Conservation (phyloP, 148 eudicot genomes). For the Beta vulgaris region DNA sequence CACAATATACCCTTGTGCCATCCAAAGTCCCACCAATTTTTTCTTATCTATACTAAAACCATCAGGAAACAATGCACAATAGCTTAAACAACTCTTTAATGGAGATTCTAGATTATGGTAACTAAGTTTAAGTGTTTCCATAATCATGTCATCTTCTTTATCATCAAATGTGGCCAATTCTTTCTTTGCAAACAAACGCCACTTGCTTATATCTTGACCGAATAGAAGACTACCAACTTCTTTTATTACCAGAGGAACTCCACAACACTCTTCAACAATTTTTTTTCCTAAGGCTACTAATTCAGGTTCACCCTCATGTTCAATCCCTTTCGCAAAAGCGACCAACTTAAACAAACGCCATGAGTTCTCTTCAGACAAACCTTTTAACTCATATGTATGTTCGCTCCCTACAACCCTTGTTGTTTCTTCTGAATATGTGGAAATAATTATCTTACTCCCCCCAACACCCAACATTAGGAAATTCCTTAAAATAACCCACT, state of each 20-base stretch:
- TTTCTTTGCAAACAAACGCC: neutral
- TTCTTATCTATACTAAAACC: neutral
- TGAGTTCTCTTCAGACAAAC: neutral
- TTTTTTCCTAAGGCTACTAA: too few relatives aligned
- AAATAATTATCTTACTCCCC: neutral
- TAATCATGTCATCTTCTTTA: neutral
- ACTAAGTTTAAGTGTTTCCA: neutral
- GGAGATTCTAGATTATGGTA: neutral
- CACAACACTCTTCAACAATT: neutral
- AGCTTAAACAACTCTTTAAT: neutral
- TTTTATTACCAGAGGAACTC: neutral
- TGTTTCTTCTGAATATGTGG: neutral
- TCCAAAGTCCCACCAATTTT: neutral
- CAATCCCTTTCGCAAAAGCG: neutral
- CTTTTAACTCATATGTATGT: neutral
- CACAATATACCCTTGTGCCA: slow-evolving; percentile 6
- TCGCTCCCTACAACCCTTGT: neutral
- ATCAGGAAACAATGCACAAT: slow-evolving; percentile 2
- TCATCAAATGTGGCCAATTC: neutral
- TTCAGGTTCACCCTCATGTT: neutral
- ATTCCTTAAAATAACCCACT: neutral
- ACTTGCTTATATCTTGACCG: neutral
- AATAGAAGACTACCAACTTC: neutral
- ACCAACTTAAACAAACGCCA: neutral
- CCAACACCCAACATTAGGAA: neutral